phyloP scores from a whole-genome alignment of 2,329 filamentous ascomycete species.

The Microascus cirrosus region DNA sequence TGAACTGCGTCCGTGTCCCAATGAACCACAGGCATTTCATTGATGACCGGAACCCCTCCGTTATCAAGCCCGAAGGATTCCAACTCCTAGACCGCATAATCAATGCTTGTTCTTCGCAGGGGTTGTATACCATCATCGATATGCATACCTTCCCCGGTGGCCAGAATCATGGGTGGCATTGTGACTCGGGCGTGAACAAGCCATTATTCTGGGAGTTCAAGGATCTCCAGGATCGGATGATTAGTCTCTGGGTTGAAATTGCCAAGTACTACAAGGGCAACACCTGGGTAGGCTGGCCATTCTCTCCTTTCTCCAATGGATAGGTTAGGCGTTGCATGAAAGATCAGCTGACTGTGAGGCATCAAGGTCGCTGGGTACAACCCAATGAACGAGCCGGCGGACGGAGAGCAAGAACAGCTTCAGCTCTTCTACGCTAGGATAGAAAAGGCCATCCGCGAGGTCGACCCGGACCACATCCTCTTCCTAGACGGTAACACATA shows the following conservation, averaged over 20 bases:
- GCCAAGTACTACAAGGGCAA: constrained; percentile 29
- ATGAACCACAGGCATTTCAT: constrained; percentile 51
- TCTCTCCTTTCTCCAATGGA: too few relatives aligned
- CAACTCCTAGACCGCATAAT: constrained; percentile 36
- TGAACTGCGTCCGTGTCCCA: constrained; percentile 48
- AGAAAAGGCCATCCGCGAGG: constrained; percentile 24
- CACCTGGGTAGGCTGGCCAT: too few relatives aligned
- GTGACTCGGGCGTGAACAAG: constrained; percentile 22
- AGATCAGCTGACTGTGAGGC: too few relatives aligned
- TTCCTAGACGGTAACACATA: constrained; percentile 43
- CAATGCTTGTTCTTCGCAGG: constrained; percentile 27
- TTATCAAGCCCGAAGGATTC: constrained; percentile 35
- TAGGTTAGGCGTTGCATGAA: too few relatives aligned
- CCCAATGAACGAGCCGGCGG: constrained; percentile 20
- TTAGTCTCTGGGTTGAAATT: constrained; percentile 30
- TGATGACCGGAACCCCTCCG: constrained; percentile 36
- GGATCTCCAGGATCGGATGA: constrained; percentile 30
- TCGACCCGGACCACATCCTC: constrained; percentile 36
- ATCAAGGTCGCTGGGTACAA: constrained; percentile 32
- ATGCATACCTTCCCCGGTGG: constrained; percentile 31
- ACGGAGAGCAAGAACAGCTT: constrained; percentile 14
- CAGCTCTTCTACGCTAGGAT: constrained; percentile 27
- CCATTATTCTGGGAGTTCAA: constrained; percentile 35
- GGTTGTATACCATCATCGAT: constrained; percentile 32
- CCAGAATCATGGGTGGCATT: constrained; percentile 38